Percentiles rank a stretch among this genome's conserved stretches.
Conservation (phyloP, 2,329 filamentous ascomycete genomes). For the Penicillium sp. region DNA sequence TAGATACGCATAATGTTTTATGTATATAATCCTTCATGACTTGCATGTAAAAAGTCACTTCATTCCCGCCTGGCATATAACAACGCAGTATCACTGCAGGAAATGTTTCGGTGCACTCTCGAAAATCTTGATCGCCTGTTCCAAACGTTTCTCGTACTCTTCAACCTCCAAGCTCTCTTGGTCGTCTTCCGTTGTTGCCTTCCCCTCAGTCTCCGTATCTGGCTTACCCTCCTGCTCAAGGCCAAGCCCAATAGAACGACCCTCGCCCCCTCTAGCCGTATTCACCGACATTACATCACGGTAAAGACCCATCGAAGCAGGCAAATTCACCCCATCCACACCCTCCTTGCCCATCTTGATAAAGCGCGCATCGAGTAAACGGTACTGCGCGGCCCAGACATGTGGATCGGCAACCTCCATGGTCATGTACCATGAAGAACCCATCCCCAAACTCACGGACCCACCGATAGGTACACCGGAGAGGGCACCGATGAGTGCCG, state of each 20-base stretch:
- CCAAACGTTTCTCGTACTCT: constrained; percentile 24
- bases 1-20: background rate
- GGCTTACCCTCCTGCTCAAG: background rate
- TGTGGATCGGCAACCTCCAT: too few relatives aligned
- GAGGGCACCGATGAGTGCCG: too few relatives aligned
- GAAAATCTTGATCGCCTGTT: constrained; percentile 23
- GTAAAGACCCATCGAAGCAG: constrained; percentile 21
- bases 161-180: constrained; percentile 16
- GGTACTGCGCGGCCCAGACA: too few relatives aligned
- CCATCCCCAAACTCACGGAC: too few relatives aligned
- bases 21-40: constrained; percentile 15
- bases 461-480: too few relatives aligned
- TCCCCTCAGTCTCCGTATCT: background rate
- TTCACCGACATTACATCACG: constrained; percentile 24
- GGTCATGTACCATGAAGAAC: too few relatives aligned
- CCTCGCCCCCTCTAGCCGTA: constrained; percentile 10
- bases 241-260: constrained; percentile 5
- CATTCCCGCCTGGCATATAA: background rate
- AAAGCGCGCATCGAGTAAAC: too few relatives aligned
- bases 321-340: constrained; percentile 11
- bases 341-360: too few relatives aligned
- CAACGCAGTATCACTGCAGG: constrained; percentile 10
- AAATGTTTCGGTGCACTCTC: constrained; percentile 26
- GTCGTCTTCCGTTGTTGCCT: constrained; percentile 8
- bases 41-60: background rate